Percentiles rank a stretch among this genome's conserved stretches.
Evolutionary conservation across 495 filamentous ascomycete genomes (phyloP).

Genomic region (Lindgomyces ingoldianus): DNA sequence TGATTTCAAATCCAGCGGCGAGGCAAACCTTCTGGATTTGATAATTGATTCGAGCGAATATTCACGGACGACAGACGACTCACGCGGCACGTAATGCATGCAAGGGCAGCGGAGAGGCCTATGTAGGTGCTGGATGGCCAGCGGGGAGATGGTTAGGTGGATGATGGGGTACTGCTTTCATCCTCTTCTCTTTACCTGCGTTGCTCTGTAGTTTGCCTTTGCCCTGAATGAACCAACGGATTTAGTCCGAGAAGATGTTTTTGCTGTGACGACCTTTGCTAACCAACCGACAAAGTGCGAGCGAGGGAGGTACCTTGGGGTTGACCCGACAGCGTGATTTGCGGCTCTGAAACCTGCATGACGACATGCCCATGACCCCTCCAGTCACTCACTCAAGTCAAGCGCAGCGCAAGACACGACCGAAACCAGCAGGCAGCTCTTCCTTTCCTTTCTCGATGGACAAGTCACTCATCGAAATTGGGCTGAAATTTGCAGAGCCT

Average conservation of each 20-base stretch:
- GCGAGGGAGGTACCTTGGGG: neutral
- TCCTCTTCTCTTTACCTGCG: neutral
- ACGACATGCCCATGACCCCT: conserved; percentile 8
- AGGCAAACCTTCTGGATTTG: neutral
- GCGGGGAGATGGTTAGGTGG: neutral
- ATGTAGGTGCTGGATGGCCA: neutral
- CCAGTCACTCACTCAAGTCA: neutral
- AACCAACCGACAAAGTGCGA: neutral
- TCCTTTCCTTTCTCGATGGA: neutral
- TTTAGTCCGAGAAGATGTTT: neutral
- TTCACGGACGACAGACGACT: neutral
- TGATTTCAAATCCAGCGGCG: neutral
- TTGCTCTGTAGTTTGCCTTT: neutral
- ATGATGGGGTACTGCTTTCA: neutral
- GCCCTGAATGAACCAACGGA: neutral
- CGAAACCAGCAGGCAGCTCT: neutral
- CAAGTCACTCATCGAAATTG: too few species aligned
- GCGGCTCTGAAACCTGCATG: conserved; percentile 17
- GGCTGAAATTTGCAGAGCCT: too few species aligned
- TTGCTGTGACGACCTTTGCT: neutral
- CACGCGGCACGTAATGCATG: neutral
- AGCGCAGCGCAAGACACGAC: neutral
- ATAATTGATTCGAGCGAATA: neutral
- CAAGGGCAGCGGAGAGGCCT: neutral
- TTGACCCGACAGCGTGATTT: conserved; percentile 14